These are phyloP conservation scores for Bocquillonia castaneifolia DNA, from an alignment of 441 rosid species.

Conservation along the genomic window DNA sequence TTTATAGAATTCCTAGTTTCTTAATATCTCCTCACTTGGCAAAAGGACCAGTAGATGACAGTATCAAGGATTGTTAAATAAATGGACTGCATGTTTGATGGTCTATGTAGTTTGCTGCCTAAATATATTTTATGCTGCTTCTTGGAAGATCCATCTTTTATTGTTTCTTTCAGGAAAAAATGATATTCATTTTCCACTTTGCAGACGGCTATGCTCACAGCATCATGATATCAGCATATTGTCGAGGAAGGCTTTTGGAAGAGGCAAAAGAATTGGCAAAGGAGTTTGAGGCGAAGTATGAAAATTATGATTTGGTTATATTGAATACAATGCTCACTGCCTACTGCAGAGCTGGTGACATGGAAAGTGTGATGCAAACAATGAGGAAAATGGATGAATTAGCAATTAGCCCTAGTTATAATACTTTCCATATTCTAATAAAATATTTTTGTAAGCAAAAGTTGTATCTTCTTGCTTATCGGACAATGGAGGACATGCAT, in stretches of 20 bases:
- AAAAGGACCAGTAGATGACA: neutral
- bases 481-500: conserved; percentile 70
- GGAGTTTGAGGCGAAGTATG: conserved; percentile 61
- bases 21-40: neutral
- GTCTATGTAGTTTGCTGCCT: conserved; percentile 1
- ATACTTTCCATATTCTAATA: conserved; percentile 67
- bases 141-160: conserved; percentile 8
- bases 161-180: conserved; percentile 11
- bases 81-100: neutral
- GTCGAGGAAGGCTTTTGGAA: conserved; percentile 57
- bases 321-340: conserved; percentile 78
- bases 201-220: conserved; percentile 89
- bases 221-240: conserved; percentile 83
- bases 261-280: conserved; percentile 69
- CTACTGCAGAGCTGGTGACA: conserved; percentile 84
- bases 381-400: conserved; percentile 87
- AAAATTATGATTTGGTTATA: conserved; percentile 74
- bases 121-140: neutral
- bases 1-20: neutral
- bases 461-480: conserved; percentile 78
- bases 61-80: neutral
- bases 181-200: conserved; percentile 20
- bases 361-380: conserved; percentile 71
- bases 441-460: conserved; percentile 81
- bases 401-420: conserved; percentile 63